phyloP scores from a whole-genome alignment of 768 basidiomycete genomes.

The Tubosaeta sp. region DNA sequence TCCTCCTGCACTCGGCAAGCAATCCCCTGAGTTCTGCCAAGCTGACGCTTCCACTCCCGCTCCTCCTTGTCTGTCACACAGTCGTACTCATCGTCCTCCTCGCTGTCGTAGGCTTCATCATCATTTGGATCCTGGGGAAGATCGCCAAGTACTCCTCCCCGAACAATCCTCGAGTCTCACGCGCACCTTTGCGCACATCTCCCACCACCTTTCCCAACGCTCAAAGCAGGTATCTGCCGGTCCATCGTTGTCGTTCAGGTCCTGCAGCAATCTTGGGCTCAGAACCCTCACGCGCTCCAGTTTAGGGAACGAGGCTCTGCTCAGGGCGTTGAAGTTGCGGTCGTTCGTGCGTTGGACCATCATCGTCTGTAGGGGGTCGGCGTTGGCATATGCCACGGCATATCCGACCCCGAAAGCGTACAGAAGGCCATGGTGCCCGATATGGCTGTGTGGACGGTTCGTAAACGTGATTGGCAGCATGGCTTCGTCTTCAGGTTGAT shows the following conservation, averaged over 20 bases:
- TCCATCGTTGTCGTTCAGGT: constrained; percentile 53
- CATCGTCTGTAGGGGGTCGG: constrained; percentile 41
- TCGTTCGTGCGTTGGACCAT: constrained; percentile 59
- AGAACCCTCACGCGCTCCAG: constrained; percentile 57
- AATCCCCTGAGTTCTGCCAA: constrained; percentile 49
- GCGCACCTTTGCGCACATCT: constrained; percentile 42
- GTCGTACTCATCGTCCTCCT: constrained; percentile 30
- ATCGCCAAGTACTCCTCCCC: constrained; percentile 53
- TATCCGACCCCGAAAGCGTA: constrained; percentile 67
- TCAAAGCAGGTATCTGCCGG: constrained; percentile 38
- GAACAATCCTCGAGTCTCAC: constrained; percentile 75
- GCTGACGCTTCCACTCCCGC: constrained; percentile 24
- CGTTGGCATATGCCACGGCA: constrained; percentile 39
- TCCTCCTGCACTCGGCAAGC: constrained; percentile 53
- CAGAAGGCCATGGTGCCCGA: constrained; percentile 66
- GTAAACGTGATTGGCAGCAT: constrained; percentile 38
- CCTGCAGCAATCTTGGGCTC: constrained; percentile 49
- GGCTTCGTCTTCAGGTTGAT: constrained; percentile 25
- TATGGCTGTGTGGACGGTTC: constrained; percentile 50
- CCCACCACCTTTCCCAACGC: constrained; percentile 72
- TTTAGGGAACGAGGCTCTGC: constrained; percentile 55
- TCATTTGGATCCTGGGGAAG: constrained; percentile 31
- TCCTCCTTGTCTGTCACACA: constrained; percentile 33
- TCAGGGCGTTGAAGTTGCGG: constrained; percentile 51
- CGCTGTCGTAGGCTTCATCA: constrained; percentile 31